Percentiles rank a stretch among this genome's conserved stretches.
phyloP scores from a whole-genome alignment of 805 yeast genomes.

The Nakazawaea populi region DNA sequence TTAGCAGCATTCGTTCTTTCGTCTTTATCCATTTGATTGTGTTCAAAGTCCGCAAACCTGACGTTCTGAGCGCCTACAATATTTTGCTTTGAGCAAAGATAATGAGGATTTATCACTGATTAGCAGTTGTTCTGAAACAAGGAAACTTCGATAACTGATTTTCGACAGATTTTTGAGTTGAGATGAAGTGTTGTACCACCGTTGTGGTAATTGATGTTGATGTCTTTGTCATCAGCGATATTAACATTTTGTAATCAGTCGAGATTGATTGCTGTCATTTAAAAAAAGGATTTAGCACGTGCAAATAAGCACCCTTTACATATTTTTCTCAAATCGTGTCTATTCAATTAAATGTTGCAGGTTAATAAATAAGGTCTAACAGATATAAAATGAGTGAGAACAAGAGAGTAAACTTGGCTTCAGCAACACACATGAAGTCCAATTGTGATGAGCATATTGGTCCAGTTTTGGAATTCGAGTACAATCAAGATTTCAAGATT shows the following conservation, averaged over 20 bases:
- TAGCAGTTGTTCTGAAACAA: too few relatives aligned
- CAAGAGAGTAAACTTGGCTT: conserved; percentile 29
- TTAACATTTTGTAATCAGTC: too few relatives aligned
- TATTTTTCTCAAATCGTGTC: too few relatives aligned
- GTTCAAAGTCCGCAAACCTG: not conserved
- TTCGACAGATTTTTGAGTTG: too few relatives aligned
- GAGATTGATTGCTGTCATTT: not conserved
- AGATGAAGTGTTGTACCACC: too few relatives aligned
- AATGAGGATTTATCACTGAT: too few relatives aligned
- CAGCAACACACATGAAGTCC: conserved; percentile 40
- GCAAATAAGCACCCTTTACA: not conserved
- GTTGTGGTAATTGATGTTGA: too few relatives aligned
- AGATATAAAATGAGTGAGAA: conserved; percentile 2
- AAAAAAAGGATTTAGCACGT: not conserved
- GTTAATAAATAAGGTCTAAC: not conserved
- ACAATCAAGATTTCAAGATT: conserved; percentile 37
- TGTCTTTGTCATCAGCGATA: too few relatives aligned
- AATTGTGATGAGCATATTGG: conserved; percentile 46
- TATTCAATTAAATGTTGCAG: too few relatives aligned
- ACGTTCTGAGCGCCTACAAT: too few relatives aligned
- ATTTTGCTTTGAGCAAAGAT: too few relatives aligned
- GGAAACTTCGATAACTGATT: too few relatives aligned
- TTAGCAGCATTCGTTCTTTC: not conserved
- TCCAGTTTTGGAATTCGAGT: conserved; percentile 36
- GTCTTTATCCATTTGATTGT: not conserved